These are phyloP conservation scores for Eimeria brunetti DNA, from an alignment of 169 alveolate species.

Conservation along the genomic window DNA sequence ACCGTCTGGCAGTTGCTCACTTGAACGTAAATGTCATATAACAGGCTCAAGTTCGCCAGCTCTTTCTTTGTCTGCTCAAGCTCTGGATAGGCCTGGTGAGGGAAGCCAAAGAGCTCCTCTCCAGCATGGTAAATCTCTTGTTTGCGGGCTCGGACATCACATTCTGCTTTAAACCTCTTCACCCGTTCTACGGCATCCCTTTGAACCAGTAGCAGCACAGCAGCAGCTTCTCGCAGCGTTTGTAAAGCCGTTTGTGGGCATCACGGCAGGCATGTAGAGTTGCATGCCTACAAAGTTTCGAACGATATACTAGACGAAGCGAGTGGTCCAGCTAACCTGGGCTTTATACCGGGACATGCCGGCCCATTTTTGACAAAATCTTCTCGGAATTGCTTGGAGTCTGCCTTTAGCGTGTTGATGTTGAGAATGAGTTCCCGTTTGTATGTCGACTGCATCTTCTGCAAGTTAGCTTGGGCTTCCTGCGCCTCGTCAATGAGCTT, in stretches of 20 bases:
- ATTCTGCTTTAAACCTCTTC: conserved; percentile 90
- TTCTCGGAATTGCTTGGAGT: conserved; percentile 92
- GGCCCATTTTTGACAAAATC: conserved; percentile 97
- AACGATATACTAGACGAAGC: neutral
- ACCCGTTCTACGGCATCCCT: conserved; percentile 93
- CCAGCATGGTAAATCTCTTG: conserved; percentile 95
- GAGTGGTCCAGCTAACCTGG: conserved; percentile 84
- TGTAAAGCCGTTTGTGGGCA: neutral
- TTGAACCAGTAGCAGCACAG: conserved; percentile 83
- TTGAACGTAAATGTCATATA: conserved; percentile 93
- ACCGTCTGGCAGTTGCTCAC: neutral
- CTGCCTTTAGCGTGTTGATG: conserved; percentile 91
- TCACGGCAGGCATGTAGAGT: neutral
- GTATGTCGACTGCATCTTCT: conserved; percentile 90
- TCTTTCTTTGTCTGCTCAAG: conserved; percentile 96
- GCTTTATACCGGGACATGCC: conserved; percentile 91
- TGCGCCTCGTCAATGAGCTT: conserved; percentile 91
- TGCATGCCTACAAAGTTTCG: neutral
- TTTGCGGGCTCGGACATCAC: conserved; percentile 87
- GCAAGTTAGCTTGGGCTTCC: conserved; percentile 90
- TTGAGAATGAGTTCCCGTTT: conserved; percentile 91
- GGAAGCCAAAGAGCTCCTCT: conserved; percentile 96
- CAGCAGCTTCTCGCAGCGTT: conserved; percentile 80
- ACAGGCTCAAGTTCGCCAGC: conserved; percentile 93
- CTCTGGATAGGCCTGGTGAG: conserved; percentile 95